Evolutionary conservation across 768 basidiomycete genomes (phyloP).

Genomic region (Rhizopogon rudus): DNA sequence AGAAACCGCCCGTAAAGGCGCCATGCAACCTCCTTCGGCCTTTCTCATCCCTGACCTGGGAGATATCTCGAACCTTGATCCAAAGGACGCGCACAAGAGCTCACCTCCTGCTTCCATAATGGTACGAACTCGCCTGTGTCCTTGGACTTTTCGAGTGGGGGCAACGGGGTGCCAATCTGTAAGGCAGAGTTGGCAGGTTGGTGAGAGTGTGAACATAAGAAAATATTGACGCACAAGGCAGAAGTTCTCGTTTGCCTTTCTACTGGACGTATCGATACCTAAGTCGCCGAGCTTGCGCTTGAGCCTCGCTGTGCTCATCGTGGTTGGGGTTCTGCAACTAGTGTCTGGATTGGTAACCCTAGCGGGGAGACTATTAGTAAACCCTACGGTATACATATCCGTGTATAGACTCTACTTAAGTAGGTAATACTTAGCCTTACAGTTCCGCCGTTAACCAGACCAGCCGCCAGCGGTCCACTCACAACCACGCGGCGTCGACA

Average conservation of each 20-base stretch:
- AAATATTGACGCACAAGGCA: slow-evolving; percentile 53
- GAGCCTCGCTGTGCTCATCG: slow-evolving; percentile 50
- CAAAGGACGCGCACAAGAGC: slow-evolving; percentile 21
- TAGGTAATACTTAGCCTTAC: too few species aligned
- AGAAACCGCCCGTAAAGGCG: slow-evolving; percentile 97
- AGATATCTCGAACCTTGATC: slow-evolving; percentile 8
- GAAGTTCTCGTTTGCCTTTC: slow-evolving; percentile 77
- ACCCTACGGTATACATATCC: neutral
- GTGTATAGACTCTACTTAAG: too few species aligned
- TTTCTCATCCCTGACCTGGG: slow-evolving; percentile 87
- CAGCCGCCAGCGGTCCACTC: too few species aligned
- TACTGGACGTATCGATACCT: slow-evolving; percentile 66
- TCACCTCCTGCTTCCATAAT: slow-evolving; percentile 94
- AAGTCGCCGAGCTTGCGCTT: slow-evolving; percentile 84
- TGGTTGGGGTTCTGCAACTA: neutral
- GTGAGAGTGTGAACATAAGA: neutral
- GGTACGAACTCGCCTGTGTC: slow-evolving; percentile 95
- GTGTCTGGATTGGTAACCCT: neutral
- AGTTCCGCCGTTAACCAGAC: too few species aligned
- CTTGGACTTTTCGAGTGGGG: slow-evolving; percentile 89
- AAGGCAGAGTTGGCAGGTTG: slow-evolving; percentile 5
- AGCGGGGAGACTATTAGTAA: neutral
- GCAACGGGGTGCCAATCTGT: slow-evolving; percentile 91
- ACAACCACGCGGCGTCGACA: too few species aligned
- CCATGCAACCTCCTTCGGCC: slow-evolving; percentile 92